Evolutionary conservation across 352 stramenopile species (phyloP), one percentile per base, ranked within the genome.

Genomic region (Phytophthora citrophthora): DNA sequence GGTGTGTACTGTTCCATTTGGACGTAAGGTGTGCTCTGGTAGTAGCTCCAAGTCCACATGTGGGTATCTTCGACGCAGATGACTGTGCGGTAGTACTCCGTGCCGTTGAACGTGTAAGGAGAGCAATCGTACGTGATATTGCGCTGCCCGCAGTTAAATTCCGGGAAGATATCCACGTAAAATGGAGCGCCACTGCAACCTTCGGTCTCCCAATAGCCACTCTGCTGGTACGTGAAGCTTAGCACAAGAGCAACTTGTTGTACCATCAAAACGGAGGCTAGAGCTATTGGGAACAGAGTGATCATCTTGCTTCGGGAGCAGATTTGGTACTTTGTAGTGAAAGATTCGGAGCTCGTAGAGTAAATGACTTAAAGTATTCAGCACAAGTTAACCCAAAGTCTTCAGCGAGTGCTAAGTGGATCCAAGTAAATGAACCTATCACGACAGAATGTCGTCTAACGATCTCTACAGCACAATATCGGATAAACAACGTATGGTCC

Each of bases 11-110:
- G 57, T 18, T 83, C 71, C 36, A 83, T 23, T 23, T 71, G 51
- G 5, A 86, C 71, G 48, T 77, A 71, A 40, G 79, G 70, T 9
- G 58, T 68, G 31, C 68, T 77, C 58, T 72, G 68, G 39, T 43
- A 64, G 56, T 64, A 64, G 13, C 46, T 64, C 38, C 50, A 51
- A 16, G 48, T 40, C 57, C 47, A 60, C 39, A 38, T 13, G 9
- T 40, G 57, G 3, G 57, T 65, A 24, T 65, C 57, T 10, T 23
- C 57, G 27, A 65, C 57, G 31, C 57, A 59, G 40, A 65, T 65
- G 31, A 65, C 48, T 4, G 57, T 65, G 48, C 57, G 48, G 23
- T 60, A 65, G 39, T 65, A 60, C 18, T 50, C 18, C 4, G 47
- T 65, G 48, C 16, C 7, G 15, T 58, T 59, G 48, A 58, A 58